These are phyloP conservation scores for Aspergillus taichungensis DNA, from an alignment of 495 filamentous ascomycete species.

Conservation along the genomic window DNA sequence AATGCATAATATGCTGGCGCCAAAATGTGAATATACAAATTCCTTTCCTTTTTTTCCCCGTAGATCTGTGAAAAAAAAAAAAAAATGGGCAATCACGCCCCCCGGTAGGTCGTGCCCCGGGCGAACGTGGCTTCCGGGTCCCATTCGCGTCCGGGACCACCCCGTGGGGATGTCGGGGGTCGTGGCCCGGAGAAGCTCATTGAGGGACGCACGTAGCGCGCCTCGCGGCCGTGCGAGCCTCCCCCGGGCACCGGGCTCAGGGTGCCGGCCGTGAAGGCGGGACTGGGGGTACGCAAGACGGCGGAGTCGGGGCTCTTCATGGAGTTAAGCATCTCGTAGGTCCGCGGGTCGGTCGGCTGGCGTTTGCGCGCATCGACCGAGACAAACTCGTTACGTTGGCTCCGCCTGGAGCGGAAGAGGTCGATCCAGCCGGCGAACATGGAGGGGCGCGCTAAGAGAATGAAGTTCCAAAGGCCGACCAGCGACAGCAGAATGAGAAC, in stretches of 20 bases:
- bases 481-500: slow-evolving; percentile 75
- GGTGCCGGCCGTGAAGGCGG: slow-evolving; percentile 20
- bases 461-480: slow-evolving; percentile 74
- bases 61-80: slow-evolving; percentile 5
- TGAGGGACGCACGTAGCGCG: slow-evolving; percentile 45
- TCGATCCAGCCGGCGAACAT: slow-evolving; percentile 83
- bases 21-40: too few species aligned
- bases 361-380: slow-evolving; percentile 68
- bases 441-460: slow-evolving; percentile 69
- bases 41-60: too few species aligned
- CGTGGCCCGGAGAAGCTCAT: slow-evolving; percentile 53
- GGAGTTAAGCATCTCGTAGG: slow-evolving; percentile 73
- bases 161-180: slow-evolving; percentile 31
- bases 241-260: slow-evolving; percentile 20
- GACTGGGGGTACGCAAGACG: slow-evolving; percentile 31
- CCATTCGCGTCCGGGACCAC: slow-evolving; percentile 22
- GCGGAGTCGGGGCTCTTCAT: slow-evolving; percentile 37
- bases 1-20: too few species aligned
- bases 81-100: not conserved
- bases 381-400: slow-evolving; percentile 62
- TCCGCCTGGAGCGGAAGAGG: slow-evolving; percentile 41
- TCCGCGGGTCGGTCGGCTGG: slow-evolving; percentile 49
- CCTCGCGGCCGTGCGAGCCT: slow-evolving; percentile 42
- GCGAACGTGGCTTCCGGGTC: slow-evolving; percentile 34
- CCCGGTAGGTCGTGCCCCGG: slow-evolving; percentile 5